Base-by-base conservation (phyloP, 1,284 basidiomycete species). In the Wallemia ichthyophaga region DNA sequence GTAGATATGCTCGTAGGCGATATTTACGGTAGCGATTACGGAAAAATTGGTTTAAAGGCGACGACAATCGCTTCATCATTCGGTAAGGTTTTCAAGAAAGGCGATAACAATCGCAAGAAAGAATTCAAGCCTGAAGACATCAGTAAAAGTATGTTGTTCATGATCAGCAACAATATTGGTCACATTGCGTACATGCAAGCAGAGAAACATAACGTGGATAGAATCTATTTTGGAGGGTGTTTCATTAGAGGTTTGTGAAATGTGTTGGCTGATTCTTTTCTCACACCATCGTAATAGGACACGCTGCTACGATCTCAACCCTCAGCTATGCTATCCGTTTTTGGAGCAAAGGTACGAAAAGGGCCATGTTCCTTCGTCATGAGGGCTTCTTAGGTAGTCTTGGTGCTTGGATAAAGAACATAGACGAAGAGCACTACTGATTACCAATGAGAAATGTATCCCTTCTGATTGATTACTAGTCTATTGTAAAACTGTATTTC, bases 151-250 rank as follows among this genome's bases (percentile, higher is more conserved):
- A 72, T 98, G 66, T 75, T 98, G 27, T 98, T 96, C 70, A 92
- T 91, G 19, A 80, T 99, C 62, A 89, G 85, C 64, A 99, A 99
- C 73, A 99, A 99, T 71, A 99, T 99, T 65, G 94, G 94, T 2
- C 94, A 99, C 71, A 96, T 99, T 72, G 94, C 94, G 85, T 92
- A 59, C 24, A 95, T 99, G 92, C 98, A 98, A 67, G 94, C 94
- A 57, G 94, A 98, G 70, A 96, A 98, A 75, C 95, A 96, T 70
- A 83, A 87, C 62, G 72, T 99, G 61, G 87, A 96, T 66, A 80
- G 86, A 66, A 96, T 99, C 64, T 99, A 96, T 73, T 99, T 98
- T 75, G 89, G 92, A 17, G 94, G 94, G 1, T 96, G 86, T 71
- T 99, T 98, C 72, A 98, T 99, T 70, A 79, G 94, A 74, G 92